Percentiles rank a stretch among this genome's conserved stretches.
Conservation (phyloP, 495 filamentous ascomycete species). For the Aspergillus sclerotiicarbonarius region DNA sequence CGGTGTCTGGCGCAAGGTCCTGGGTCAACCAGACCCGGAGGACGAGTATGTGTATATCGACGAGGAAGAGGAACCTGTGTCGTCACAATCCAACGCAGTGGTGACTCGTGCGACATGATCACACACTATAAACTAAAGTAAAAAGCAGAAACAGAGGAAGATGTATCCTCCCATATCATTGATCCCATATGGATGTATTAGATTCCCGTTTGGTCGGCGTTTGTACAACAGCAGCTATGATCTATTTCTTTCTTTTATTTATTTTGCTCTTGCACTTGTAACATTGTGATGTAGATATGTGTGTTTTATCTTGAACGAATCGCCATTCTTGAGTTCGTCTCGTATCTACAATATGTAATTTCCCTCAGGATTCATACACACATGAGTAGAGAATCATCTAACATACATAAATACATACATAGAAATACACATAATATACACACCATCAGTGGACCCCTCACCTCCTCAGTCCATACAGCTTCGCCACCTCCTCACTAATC, state of each 20-base stretch:
- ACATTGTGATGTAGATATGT: not conserved
- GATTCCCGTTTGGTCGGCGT: conserved; percentile 19
- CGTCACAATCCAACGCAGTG: not conserved
- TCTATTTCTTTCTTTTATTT: not conserved
- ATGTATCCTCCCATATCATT: not conserved
- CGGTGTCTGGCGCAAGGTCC: conserved; percentile 68
- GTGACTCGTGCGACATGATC: not conserved
- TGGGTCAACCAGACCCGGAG: conserved; percentile 47
- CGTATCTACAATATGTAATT: not conserved
- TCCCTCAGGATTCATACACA: not conserved
- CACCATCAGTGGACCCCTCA: conserved; percentile 40
- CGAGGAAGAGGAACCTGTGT: conserved; percentile 26
- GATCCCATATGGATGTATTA: conserved; percentile 15
- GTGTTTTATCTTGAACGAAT: not conserved
- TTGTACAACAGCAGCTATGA: conserved; percentile 18
- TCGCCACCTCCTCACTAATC: conserved; percentile 61
- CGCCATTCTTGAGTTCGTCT: not conserved
- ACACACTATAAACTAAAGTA: not conserved
- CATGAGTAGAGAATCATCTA: not conserved
- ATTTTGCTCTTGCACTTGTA: not conserved
- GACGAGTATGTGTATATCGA: conserved; percentile 43
- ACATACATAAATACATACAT: not conserved
- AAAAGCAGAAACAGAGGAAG: not conserved
- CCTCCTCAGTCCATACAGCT: conserved; percentile 51
- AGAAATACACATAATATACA: not conserved